Base-by-base conservation (phyloP, 129 eudicot genomes). In the Escallonia herrerae region DNA sequence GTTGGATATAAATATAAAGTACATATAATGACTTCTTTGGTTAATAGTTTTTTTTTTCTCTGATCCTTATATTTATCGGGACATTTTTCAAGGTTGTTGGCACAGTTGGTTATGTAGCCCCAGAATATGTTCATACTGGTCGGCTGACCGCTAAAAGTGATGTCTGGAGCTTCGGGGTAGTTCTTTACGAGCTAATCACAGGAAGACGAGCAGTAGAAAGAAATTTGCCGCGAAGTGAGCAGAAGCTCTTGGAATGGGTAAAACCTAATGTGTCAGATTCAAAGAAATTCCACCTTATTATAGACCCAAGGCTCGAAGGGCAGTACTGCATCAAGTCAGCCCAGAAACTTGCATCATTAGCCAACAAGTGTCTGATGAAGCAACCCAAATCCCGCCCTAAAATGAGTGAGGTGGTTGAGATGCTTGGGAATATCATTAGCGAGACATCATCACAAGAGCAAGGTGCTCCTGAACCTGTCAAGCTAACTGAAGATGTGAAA, bases 131-230 rank as follows among this genome's bases (percentile, higher is more conserved):
- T 40, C 94, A 84, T 61, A 91, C 97, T 0, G 97, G 97, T 44
- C 74, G 87, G 72, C 76, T 91, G 60, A 91, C 93, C 6, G 78
- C 90, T 47, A 91, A 91, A 82, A 87, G 94, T 38, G 97, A 91
- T 40, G 97, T 91, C 8, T 91, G 97, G 97, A 84, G 94, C 64
- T 91, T 91, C 33, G 97, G 97, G 5, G 97, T 91, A 56, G 97
- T 91, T 15, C 83, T 91, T 3, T 91, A 82, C 45, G 97, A 91
- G 74, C 85, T 91, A 68, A 87, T 91, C 62, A 91, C 97, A 3
- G 95, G 97, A 33, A 77, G 95, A 62, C 86, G 95, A 48, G 94
- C 90, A 13, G 81, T 91, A 15, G 97, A 91, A 54, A 70, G 95
- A 56, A 91, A 91, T 69, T 62, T 91, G 60, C 97, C 97, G 12